These are phyloP conservation scores for Fagopyrum homotropicum DNA, from an alignment of 148 eudicot genomes.

Conservation along the genomic window DNA sequence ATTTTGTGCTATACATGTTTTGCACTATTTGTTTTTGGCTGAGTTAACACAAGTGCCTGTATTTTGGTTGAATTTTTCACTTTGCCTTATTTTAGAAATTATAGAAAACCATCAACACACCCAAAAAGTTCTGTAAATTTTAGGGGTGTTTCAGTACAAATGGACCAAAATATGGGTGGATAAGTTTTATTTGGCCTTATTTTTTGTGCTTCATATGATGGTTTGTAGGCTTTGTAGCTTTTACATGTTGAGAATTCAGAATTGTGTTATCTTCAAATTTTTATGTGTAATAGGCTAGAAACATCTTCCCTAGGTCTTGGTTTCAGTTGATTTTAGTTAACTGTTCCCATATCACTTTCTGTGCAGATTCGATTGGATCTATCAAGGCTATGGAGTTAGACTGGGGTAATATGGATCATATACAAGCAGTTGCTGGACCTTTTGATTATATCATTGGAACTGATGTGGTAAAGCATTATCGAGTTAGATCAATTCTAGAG, in stretches of 20 bases:
- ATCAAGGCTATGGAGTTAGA: conserved; percentile 72
- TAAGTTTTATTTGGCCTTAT: too few relatives aligned
- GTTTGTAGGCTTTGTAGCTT: background rate
- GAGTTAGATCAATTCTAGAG: background rate
- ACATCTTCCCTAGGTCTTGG: background rate
- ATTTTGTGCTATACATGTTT: background rate
- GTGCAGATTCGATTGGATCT: conserved; percentile 71
- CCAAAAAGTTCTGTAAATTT: too few relatives aligned
- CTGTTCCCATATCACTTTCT: conserved; percentile 7
- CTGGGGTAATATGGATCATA: conserved; percentile 81
- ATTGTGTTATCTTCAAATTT: background rate
- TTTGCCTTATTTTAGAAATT: too few relatives aligned
- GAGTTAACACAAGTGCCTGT: too few relatives aligned
- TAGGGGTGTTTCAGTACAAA: too few relatives aligned
- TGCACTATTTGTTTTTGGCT: too few relatives aligned
- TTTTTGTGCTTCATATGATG: background rate
- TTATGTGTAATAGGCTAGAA: background rate
- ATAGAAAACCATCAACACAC: too few relatives aligned
- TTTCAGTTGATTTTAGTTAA: background rate
- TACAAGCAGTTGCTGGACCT: conserved; percentile 74
- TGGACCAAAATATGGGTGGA: too few relatives aligned
- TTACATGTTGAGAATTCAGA: background rate
- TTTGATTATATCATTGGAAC: conserved; percentile 88
- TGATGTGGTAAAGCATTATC: conserved; percentile 56
- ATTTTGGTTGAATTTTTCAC: too few relatives aligned